Conservation (phyloP, 305 asterid species). For the Rubia tinctorum region DNA sequence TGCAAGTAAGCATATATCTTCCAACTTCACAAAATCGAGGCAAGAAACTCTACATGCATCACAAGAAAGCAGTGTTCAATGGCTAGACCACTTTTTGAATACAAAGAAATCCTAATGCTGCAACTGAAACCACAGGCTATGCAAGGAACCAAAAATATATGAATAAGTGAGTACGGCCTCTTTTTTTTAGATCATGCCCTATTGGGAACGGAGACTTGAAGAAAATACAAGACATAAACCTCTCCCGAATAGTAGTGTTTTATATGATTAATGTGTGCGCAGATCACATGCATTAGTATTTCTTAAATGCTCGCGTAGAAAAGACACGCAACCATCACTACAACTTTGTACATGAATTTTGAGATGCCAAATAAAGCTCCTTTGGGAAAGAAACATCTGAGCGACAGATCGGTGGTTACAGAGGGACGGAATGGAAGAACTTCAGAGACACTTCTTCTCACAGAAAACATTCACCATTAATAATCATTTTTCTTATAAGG, state of each 20-base stretch:
- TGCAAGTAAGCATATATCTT: conserved; percentile 10
- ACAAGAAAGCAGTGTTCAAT: background rate
- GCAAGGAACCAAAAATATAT: background rate
- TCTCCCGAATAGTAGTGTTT: background rate
- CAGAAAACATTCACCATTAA: background rate
- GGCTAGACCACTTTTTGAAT: background rate
- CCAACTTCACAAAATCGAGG: conserved; percentile 8
- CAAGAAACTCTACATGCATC: background rate
- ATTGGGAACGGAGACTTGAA: background rate
- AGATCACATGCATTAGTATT: background rate
- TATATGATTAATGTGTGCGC: background rate
- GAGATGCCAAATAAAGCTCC: background rate
- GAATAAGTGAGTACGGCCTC: background rate
- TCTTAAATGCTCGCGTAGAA: background rate
- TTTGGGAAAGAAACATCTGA: background rate
- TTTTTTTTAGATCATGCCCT: background rate
- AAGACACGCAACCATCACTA: background rate
- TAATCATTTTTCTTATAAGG: background rate
- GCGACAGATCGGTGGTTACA: background rate
- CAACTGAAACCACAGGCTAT: background rate
- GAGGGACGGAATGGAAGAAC: background rate
- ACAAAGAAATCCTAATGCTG: background rate
- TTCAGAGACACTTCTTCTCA: background rate
- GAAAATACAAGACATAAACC: background rate
- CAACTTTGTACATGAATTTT: background rate